A percentile compares a stretch with the other conserved stretches of the same genome.
These are phyloP conservation scores for Styphnolobium japonicum DNA, from an alignment of 306 rosid species.

Conservation along the genomic window DNA sequence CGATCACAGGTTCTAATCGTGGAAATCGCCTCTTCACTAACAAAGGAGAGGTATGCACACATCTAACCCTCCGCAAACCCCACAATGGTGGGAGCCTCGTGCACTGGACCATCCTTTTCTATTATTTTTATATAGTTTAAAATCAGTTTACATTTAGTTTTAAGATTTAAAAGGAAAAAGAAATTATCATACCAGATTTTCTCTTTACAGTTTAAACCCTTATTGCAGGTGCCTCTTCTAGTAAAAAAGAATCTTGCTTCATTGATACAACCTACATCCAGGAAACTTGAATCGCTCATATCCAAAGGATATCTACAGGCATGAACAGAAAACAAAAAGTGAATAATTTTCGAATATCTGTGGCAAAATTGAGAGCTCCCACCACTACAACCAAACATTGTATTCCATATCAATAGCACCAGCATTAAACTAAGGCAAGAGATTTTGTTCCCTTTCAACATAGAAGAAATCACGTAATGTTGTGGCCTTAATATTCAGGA, in stretches of 20 bases:
- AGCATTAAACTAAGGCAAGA: not conserved
- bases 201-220: not conserved
- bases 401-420: not conserved
- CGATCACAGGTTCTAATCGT: not conserved
- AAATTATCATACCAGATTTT: not conserved
- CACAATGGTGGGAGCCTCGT: not conserved
- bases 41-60: not conserved
- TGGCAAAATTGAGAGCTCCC: not conserved
- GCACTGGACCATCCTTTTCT: not conserved
- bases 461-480: not conserved
- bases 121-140: not conserved
- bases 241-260: not conserved
- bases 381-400: not conserved
- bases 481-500: not conserved
- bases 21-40: not conserved
- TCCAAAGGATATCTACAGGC: not conserved
- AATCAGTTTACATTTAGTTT: not conserved
- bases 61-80: not conserved
- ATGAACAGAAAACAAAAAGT: not conserved
- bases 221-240: not conserved
- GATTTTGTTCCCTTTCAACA: not conserved
- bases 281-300: not conserved
- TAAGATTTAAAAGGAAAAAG: not conserved
- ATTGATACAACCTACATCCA: not conserved
- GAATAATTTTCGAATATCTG: not conserved